phyloP scores from a whole-genome alignment of 2,329 filamentous ascomycete genomes.

The Penicillium olsonii region DNA sequence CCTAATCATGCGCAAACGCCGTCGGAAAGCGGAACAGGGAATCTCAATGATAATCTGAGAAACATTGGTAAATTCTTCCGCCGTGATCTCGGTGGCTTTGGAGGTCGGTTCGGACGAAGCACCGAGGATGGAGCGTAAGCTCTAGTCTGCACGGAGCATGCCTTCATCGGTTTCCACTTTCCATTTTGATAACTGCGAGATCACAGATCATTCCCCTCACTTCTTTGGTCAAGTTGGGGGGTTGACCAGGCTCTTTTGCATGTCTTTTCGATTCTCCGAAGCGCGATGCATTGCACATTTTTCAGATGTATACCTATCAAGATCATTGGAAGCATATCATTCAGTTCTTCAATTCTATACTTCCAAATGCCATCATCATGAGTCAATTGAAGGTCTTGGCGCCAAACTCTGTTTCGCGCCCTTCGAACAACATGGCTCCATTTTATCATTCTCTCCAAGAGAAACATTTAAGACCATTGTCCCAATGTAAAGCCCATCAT shows the following conservation, averaged over 20 bases:
- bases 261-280: neutral
- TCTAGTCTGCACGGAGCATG: neutral
- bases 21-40: conserved; percentile 56
- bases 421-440: conserved; percentile 3
- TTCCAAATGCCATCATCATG: neutral
- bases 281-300: neutral
- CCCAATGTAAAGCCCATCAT: neutral
- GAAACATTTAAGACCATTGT: neutral
- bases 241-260: neutral
- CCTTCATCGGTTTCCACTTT: neutral
- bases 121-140: conserved; percentile 19
- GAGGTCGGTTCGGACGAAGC: conserved; percentile 64
- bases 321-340: neutral
- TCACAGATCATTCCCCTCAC: too few relatives aligned
- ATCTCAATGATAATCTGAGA: conserved; percentile 89
- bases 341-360: neutral
- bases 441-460: neutral
- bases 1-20: conserved; percentile 21
- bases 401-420: neutral
- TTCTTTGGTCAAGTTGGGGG: neutral
- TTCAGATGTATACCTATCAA: conserved; percentile 7
- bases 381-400: neutral
- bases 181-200: neutral
- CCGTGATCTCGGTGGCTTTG: conserved; percentile 77
- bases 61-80: conserved; percentile 97